Conservation (phyloP, 495 filamentous ascomycete genomes). For the Neurospora tetraspora region DNA sequence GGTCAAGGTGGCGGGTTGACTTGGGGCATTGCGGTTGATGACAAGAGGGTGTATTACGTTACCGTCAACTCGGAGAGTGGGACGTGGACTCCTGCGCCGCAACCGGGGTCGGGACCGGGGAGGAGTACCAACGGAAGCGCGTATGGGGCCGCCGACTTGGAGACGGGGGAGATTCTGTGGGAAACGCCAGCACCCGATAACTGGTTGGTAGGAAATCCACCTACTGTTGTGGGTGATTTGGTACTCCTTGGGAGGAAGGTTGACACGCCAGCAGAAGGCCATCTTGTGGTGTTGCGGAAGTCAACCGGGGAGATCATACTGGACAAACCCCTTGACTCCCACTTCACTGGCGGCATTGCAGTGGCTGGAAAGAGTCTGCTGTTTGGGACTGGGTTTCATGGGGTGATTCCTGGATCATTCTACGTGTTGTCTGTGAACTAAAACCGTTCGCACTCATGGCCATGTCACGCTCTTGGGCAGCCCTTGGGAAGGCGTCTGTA, state of each 20-base stretch:
- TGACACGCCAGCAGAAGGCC: neutral
- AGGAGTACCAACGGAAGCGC: conserved; percentile 16
- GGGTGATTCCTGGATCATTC: neutral
- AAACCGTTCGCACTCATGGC: conserved; percentile 10
- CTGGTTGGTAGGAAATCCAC: neutral
- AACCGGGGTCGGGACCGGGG: neutral
- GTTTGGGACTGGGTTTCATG: conserved; percentile 6
- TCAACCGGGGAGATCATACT: neutral
- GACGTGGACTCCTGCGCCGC: conserved; percentile 12
- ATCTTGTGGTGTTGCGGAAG: conserved; percentile 1
- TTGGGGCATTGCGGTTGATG: conserved; percentile 32
- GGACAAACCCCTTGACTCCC: neutral
- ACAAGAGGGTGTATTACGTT: conserved; percentile 25
- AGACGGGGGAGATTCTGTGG: conserved; percentile 10
- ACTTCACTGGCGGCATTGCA: neutral
- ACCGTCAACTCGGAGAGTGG: conserved; percentile 14
- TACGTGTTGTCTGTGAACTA: conserved; percentile 1
- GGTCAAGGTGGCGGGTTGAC: conserved; percentile 26
- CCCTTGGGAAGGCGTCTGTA: neutral
- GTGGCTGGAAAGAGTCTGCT: conserved; percentile 4
- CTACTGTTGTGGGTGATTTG: conserved; percentile 4
- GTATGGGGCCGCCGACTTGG: conserved; percentile 23
- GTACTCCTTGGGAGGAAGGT: neutral
- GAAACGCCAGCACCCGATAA: neutral
- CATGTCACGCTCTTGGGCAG: neutral